Percentiles rank a stretch among this genome's conserved stretches.
phyloP scores from a whole-genome alignment of 1,139 yeast genomes.

The Pichia cactophila region DNA sequence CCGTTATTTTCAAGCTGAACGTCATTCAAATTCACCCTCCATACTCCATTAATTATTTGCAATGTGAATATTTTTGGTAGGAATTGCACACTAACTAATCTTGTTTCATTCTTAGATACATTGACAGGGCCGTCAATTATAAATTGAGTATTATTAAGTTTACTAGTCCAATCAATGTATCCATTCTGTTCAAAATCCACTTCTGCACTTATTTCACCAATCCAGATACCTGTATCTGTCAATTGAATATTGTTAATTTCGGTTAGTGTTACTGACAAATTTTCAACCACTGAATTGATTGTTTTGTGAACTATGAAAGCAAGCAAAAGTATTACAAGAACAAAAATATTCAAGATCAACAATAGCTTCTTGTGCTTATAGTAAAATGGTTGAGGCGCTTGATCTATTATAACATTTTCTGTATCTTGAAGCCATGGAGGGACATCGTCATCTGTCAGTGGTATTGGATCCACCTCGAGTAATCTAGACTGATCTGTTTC shows the following conservation, averaged over 20 bases:
- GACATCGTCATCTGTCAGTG: slow-evolving; percentile 1
- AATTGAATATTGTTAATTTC: neutral
- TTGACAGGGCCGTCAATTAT: slow-evolving; percentile 1
- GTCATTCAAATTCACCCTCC: slow-evolving; percentile 1
- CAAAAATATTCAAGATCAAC: neutral
- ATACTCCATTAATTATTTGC: neutral
- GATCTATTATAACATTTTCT: slow-evolving; percentile 2
- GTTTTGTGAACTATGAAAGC: neutral
- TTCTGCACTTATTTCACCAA: neutral
- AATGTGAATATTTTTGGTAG: neutral
- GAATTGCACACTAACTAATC: neutral
- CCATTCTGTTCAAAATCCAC: slow-evolving; percentile 1
- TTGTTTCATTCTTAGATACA: neutral
- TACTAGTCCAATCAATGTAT: slow-evolving; percentile 2
- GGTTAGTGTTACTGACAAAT: neutral
- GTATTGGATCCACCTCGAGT: slow-evolving; percentile 4
- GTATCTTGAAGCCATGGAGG: slow-evolving; percentile 2
- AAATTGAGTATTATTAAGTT: slow-evolving; percentile 2
- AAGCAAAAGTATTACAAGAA: neutral
- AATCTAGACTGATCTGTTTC: neutral
- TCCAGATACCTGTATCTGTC: neutral
- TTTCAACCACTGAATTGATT: neutral
- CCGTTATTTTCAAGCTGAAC: neutral
- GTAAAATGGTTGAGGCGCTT: slow-evolving; percentile 5
- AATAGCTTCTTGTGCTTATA: neutral